Evolutionary conservation across 352 stramenopile species (phyloP).

Genomic region (Pythium coloratum): DNA sequence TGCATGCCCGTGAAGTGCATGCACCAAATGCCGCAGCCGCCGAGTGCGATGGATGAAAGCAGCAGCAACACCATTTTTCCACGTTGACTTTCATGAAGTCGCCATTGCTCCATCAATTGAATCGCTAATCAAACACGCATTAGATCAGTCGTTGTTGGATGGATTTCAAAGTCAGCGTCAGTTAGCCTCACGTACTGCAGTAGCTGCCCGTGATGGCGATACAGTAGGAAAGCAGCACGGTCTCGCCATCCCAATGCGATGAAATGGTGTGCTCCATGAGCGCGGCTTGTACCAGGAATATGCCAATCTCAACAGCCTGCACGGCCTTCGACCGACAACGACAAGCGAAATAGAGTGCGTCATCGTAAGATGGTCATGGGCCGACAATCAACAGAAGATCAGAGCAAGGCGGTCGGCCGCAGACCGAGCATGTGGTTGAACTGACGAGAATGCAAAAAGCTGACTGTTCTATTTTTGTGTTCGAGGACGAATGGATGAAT

Average conservation of each 20-base stretch:
- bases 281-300: neutral
- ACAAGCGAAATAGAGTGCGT: neutral
- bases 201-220: constrained; percentile 61
- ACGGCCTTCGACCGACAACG: neutral
- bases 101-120: constrained; percentile 74
- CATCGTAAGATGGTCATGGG: neutral
- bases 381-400: neutral
- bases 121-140: constrained; percentile 36
- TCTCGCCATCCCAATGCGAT: constrained; percentile 50
- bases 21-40: constrained; percentile 68
- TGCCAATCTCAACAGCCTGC: neutral
- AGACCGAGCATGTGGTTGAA: neutral
- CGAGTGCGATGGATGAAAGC: constrained; percentile 45
- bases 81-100: constrained; percentile 29
- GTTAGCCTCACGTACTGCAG: constrained; percentile 36
- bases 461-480: neutral
- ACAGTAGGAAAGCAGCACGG: constrained; percentile 46
- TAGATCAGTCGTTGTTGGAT: constrained; percentile 22
- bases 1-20: constrained; percentile 81
- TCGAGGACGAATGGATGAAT: neutral
- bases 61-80: constrained; percentile 45
- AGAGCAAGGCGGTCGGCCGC: neutral
- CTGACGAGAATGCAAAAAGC: neutral
- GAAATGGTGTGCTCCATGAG: constrained; percentile 26
- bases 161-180: neutral